Evolutionary conservation across 306 rosid species (phyloP).

Genomic region (Vicia faba): DNA sequence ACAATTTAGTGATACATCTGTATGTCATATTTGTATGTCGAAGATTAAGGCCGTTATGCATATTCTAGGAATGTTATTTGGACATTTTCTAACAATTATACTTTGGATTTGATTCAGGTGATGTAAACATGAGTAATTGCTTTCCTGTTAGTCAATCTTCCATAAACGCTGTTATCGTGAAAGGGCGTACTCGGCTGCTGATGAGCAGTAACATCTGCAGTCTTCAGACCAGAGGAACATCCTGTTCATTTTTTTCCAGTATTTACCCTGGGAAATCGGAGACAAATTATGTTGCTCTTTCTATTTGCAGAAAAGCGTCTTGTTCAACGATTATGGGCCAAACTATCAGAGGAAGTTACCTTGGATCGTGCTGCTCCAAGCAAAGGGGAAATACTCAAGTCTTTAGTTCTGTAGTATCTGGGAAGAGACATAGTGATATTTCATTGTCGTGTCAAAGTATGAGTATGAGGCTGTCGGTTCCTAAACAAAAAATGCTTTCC

Average conservation of each 20-base stretch:
- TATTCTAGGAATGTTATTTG: slow-evolving; percentile 21
- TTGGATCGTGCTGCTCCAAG: slow-evolving; percentile 59
- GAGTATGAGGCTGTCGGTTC: slow-evolving; percentile 57
- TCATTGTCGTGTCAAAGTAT: slow-evolving; percentile 58
- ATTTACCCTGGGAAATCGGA: slow-evolving; percentile 40
- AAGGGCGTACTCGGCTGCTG: slow-evolving; percentile 49
- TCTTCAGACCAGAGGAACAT: slow-evolving; percentile 53
- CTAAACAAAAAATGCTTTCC: slow-evolving; percentile 53
- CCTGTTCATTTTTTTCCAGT: slow-evolving; percentile 48
- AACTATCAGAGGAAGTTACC: slow-evolving; percentile 51
- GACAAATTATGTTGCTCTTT: slow-evolving; percentile 46
- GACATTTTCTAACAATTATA: slow-evolving; percentile 26
- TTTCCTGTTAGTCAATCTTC: slow-evolving; percentile 50
- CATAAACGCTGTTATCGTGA: slow-evolving; percentile 52
- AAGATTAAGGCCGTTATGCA: slow-evolving; percentile 9
- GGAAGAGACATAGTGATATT: slow-evolving; percentile 49
- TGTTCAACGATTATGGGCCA: slow-evolving; percentile 48
- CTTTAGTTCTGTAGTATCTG: slow-evolving; percentile 43
- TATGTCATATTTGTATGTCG: slow-evolving; percentile 5
- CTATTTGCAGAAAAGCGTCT: slow-evolving; percentile 48
- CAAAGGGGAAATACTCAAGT: slow-evolving; percentile 39
- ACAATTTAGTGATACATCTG: slow-evolving; percentile 17
- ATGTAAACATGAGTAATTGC: slow-evolving; percentile 55
- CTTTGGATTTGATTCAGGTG: slow-evolving; percentile 59
- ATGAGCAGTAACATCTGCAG: slow-evolving; percentile 64